Evolutionary conservation across 2,329 filamentous ascomycete genomes (phyloP).

Genomic region (Clonostachys solani): DNA sequence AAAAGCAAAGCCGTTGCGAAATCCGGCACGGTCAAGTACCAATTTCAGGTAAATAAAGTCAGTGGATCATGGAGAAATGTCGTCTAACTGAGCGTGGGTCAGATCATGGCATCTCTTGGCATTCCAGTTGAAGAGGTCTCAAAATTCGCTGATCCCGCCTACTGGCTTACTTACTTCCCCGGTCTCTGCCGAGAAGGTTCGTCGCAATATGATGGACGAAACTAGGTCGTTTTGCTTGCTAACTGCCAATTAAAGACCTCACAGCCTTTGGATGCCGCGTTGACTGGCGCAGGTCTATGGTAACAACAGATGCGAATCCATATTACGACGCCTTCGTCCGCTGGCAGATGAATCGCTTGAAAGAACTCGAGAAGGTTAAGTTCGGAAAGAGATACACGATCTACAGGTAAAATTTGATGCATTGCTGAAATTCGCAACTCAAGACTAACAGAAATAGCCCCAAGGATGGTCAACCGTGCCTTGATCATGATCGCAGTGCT

Average conservation of each 20-base stretch:
- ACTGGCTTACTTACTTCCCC: conserved; percentile 91
- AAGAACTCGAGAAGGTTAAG: conserved; percentile 87
- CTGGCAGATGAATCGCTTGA: conserved; percentile 95
- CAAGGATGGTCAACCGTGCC: conserved; percentile 39
- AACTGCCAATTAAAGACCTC: conserved; percentile 62
- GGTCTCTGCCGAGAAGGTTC: conserved; percentile 1
- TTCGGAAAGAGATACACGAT: conserved; percentile 92
- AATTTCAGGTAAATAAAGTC: conserved; percentile 50
- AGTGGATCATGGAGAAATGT: too few relatives aligned
- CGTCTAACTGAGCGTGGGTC: too few relatives aligned
- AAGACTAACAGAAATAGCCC: conserved; percentile 16
- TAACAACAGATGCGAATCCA: conserved; percentile 94
- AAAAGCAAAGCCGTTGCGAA: conserved; percentile 92
- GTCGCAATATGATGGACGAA: neutral
- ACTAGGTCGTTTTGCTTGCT: too few relatives aligned
- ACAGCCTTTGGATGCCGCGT: conserved; percentile 81
- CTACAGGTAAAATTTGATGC: conserved; percentile 77
- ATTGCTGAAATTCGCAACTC: neutral
- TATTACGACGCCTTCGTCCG: conserved; percentile 94
- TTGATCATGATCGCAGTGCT: conserved; percentile 42
- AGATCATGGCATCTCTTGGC: conserved; percentile 90
- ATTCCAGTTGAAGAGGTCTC: conserved; percentile 87
- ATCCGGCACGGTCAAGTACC: conserved; percentile 89
- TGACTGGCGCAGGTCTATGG: conserved; percentile 89
- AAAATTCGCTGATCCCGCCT: conserved; percentile 82